Evolutionary conservation across 2,329 filamentous ascomycete genomes (phyloP), one percentile per base, ranked within the genome.

Genomic region (Knufia petricola): DNA sequence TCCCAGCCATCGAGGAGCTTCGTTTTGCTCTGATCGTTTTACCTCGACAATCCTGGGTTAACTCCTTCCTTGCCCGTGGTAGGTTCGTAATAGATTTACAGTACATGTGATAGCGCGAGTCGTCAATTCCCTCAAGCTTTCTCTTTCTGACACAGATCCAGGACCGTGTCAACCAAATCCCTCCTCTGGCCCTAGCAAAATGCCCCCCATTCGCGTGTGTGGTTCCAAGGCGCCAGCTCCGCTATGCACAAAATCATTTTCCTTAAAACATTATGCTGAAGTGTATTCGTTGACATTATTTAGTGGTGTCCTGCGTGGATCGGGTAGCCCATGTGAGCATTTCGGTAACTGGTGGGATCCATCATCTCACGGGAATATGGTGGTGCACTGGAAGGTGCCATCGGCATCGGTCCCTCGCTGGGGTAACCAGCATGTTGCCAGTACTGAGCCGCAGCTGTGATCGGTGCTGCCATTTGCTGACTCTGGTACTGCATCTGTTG

Each of bases 351-450:
- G 43, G 39, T 48, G 28, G 49, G 37, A 31, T 52, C 50, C 13
- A 54, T 48, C n/a, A 40, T 45, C 17, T 49, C 49, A 20, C 54
- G 55, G 17, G 50, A 52, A 28, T 57, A 59, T 10, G 55, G 54
- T 31, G 55, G 55, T 37, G 56, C 56, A 42, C 52, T 57, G 23
- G 54, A 50, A 4, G 64, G 53, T 3, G 59, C 49, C 13, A 58
- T 61, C 6, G 60, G 61, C 13, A 62, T 56, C 2, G 63, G 55
- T 46, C 59, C 50, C 12, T 58, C 49, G 38, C 60, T 55, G 24
- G 61, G 54, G 26, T 64, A 62, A 7, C 56, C 46, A 34, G 63
- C 63, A 52, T 66, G 61, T 4, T 70, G 66, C 66, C 68, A 71
- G 2, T 63, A 59, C 24, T 56, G 47, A 21, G 52, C 44, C 38